Percentiles rank a stretch among this genome's conserved stretches.
phyloP scores from a whole-genome alignment of 2,329 filamentous ascomycete genomes.

The Bimuria novae-zelandiae region DNA sequence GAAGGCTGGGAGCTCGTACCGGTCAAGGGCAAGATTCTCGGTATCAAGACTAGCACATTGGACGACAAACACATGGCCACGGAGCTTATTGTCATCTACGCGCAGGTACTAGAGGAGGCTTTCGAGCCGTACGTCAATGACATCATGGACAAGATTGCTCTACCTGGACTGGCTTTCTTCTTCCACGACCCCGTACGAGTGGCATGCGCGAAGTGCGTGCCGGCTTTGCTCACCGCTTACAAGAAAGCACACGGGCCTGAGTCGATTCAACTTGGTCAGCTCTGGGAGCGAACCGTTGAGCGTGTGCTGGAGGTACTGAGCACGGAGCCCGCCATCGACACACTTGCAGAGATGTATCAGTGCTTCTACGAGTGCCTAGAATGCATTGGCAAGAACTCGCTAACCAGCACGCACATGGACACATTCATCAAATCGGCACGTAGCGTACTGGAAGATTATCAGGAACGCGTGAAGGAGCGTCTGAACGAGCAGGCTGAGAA shows the following conservation, averaged over 20 bases:
- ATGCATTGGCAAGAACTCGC: slow-evolving; percentile 83
- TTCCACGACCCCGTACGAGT: slow-evolving; percentile 98
- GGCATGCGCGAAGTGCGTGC: slow-evolving; percentile 91
- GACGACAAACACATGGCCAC: slow-evolving; percentile 99
- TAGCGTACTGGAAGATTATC: slow-evolving; percentile 90
- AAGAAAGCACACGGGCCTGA: slow-evolving; percentile 86
- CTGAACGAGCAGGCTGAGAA: slow-evolving; percentile 82
- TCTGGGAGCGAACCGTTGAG: slow-evolving; percentile 85
- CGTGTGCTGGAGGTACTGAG: slow-evolving; percentile 93
- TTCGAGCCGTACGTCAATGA: slow-evolving; percentile 92
- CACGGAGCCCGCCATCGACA: slow-evolving; percentile 93
- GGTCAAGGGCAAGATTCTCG: slow-evolving; percentile 96
- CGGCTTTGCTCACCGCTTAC: slow-evolving; percentile 89
- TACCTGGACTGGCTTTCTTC: slow-evolving; percentile 95
- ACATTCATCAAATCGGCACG: slow-evolving; percentile 86
- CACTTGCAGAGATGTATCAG: slow-evolving; percentile 97
- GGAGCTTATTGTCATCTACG: slow-evolving; percentile 95
- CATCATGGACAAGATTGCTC: slow-evolving; percentile 94
- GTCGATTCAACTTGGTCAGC: slow-evolving; percentile 75
- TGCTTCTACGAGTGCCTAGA: slow-evolving; percentile 99
- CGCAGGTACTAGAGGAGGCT: slow-evolving; percentile 87
- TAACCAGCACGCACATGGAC: slow-evolving; percentile 78
- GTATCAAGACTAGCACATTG: slow-evolving; percentile 93
- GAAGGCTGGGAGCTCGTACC: slow-evolving; percentile 98
- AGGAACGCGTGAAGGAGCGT: slow-evolving; percentile 79